These are phyloP conservation scores for Melampsora americana DNA, from an alignment of 1,284 basidiomycete genomes.

Conservation along the genomic window DNA sequence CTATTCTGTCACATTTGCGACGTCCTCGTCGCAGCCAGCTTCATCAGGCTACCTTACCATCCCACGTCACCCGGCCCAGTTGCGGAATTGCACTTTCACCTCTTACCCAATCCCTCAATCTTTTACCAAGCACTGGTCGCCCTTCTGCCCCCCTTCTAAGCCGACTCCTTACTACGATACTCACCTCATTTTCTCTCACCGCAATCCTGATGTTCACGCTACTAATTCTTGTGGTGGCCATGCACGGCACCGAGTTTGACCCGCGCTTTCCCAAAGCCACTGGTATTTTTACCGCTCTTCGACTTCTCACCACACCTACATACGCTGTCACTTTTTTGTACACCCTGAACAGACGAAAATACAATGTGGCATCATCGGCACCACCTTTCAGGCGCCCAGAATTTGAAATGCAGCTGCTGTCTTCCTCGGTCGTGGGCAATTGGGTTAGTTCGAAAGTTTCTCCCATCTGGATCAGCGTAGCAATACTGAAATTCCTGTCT, in stretches of 20 bases:
- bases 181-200: conserved; percentile 42
- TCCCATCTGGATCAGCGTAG: neutral
- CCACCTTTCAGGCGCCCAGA: neutral
- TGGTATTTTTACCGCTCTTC: conserved; percentile 38
- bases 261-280: conserved; percentile 39
- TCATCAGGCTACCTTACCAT: neutral
- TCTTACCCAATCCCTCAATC: neutral
- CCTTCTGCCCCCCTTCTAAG: conserved; percentile 31
- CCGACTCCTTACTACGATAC: conserved; percentile 39
- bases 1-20: conserved; percentile 24
- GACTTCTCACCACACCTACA: conserved; percentile 39
- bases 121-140: conserved; percentile 3
- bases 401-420: neutral
- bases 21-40: neutral
- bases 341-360: conserved; percentile 29
- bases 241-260: conserved; percentile 44
- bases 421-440: neutral
- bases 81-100: neutral
- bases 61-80: neutral
- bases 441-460: neutral
- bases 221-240: conserved; percentile 39
- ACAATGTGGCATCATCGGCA: neutral
- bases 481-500: neutral
- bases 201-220: conserved; percentile 44
- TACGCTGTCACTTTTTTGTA: conserved; percentile 43